phyloP scores from a whole-genome alignment of 2,329 filamentous ascomycete genomes.

The Coniochaeta prunicola region DNA sequence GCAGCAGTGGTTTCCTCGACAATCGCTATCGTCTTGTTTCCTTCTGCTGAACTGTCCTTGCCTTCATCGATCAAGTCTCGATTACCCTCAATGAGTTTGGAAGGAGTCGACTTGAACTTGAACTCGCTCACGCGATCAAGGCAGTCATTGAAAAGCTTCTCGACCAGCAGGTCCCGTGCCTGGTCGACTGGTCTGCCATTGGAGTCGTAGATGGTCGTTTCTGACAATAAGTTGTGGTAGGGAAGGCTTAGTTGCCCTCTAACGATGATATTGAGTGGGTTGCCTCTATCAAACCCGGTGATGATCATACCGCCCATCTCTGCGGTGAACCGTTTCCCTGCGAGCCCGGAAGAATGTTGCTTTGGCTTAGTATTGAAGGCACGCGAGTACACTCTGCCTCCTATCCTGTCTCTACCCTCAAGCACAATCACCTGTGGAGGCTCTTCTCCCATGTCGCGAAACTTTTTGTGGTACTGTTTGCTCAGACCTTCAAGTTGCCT shows the following conservation, averaged over 20 bases:
- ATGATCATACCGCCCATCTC: constrained; percentile 99
- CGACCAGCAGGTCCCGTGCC: constrained; percentile 71
- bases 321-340: constrained; percentile 65
- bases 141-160: constrained; percentile 91
- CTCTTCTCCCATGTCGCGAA: constrained; percentile 57
- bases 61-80: constrained; percentile 75
- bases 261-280: constrained; percentile 85
- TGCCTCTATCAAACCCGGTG: constrained; percentile 92
- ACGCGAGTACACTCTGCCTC: constrained; percentile 87
- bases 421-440: constrained; percentile 71
- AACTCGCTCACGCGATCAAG: constrained; percentile 86
- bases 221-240: constrained; percentile 73
- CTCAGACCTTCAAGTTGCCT: constrained; percentile 86
- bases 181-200: constrained; percentile 73
- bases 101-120: constrained; percentile 67
- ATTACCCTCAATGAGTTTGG: constrained; percentile 73
- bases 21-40: constrained; percentile 63
- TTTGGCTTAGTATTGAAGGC: constrained; percentile 52
- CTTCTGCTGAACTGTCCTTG: constrained; percentile 66
- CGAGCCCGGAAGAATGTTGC: constrained; percentile 42
- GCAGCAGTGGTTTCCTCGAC: constrained; percentile 63
- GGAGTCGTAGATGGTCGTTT: constrained; percentile 83
- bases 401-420: constrained; percentile 80
- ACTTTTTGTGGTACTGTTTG: constrained; percentile 65
- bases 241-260: constrained; percentile 82